phyloP scores from a whole-genome alignment of 2,329 filamentous ascomycete species.

The Fonsecaea pedrosoi region DNA sequence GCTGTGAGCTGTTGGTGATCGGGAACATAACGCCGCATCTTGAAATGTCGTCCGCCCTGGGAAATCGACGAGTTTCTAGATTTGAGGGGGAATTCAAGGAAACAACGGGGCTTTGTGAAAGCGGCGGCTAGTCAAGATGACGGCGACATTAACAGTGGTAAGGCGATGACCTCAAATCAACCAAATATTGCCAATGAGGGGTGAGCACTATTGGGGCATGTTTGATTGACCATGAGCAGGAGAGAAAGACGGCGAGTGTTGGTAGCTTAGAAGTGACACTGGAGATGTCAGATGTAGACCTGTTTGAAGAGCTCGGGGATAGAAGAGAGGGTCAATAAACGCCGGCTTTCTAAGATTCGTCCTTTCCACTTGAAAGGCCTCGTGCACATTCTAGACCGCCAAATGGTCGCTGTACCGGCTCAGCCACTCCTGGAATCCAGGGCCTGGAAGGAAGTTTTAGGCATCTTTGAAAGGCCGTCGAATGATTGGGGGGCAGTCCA shows the following conservation, averaged over 20 bases:
- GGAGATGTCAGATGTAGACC: too few relatives aligned
- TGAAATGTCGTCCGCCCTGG: conserved; percentile 6
- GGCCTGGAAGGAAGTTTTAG: neutral
- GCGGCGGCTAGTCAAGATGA: conserved; percentile 17
- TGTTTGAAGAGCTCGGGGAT: too few relatives aligned
- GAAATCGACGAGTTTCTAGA: neutral
- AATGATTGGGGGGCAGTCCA: neutral
- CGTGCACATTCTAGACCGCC: neutral
- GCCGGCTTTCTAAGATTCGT: neutral
- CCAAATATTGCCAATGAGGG: neutral
- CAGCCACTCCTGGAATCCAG: neutral
- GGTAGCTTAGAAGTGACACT: neutral
- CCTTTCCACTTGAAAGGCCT: neutral
- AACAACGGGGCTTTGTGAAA: neutral
- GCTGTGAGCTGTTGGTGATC: conserved; percentile 11
- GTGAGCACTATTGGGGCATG: conserved; percentile 12
- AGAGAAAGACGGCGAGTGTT: too few relatives aligned
- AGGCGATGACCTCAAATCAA: neutral
- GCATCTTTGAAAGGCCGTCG: neutral
- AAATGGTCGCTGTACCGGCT: neutral
- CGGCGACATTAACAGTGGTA: conserved; percentile 3
- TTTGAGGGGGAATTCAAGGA: conserved; percentile 24
- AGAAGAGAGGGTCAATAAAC: too few relatives aligned
- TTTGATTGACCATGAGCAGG: neutral
- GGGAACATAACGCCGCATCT: conserved; percentile 19